Evolutionary conservation across 768 basidiomycete genomes (phyloP).

Genomic region (Hericium alpestre): DNA sequence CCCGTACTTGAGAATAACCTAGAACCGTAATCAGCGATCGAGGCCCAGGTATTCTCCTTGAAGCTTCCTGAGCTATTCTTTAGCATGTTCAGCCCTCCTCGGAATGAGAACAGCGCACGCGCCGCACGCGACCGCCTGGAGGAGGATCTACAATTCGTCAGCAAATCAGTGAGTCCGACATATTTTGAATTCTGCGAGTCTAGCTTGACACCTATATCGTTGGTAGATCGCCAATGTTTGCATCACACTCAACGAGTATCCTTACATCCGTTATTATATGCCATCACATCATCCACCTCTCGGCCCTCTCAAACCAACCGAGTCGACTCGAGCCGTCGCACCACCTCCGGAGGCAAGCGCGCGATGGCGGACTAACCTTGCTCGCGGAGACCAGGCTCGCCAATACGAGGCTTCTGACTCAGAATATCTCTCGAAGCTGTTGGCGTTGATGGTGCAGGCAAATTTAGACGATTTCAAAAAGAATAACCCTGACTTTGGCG

Average conservation of each 20-base stretch:
- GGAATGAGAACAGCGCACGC: conserved; percentile 55
- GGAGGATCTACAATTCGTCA: conserved; percentile 73
- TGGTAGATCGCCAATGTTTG: conserved; percentile 77
- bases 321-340: conserved; percentile 53
- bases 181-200: not conserved
- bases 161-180: conserved; percentile 46
- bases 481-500: conserved; percentile 78
- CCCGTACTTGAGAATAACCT: not conserved
- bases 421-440: conserved; percentile 68
- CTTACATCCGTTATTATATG: conserved; percentile 86
- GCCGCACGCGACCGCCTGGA: conserved; percentile 67
- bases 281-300: conserved; percentile 76
- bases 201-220: not conserved
- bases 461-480: conserved; percentile 83
- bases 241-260: conserved; percentile 84
- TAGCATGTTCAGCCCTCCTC: conserved; percentile 78
- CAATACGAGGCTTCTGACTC: conserved; percentile 60
- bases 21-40: conserved; percentile 44
- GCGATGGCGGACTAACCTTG: conserved; percentile 76
- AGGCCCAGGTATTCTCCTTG: conserved; percentile 78
- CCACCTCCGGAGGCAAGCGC: conserved; percentile 47
- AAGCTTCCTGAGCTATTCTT: conserved; percentile 76
- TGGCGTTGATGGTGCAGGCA: conserved; percentile 79
- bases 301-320: conserved; percentile 66
- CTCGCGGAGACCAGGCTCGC: conserved; percentile 58